Percentiles rank a stretch among this genome's conserved stretches.
phyloP scores from a whole-genome alignment of 208 protist genomes.

The Leishmania gerbilli region DNA sequence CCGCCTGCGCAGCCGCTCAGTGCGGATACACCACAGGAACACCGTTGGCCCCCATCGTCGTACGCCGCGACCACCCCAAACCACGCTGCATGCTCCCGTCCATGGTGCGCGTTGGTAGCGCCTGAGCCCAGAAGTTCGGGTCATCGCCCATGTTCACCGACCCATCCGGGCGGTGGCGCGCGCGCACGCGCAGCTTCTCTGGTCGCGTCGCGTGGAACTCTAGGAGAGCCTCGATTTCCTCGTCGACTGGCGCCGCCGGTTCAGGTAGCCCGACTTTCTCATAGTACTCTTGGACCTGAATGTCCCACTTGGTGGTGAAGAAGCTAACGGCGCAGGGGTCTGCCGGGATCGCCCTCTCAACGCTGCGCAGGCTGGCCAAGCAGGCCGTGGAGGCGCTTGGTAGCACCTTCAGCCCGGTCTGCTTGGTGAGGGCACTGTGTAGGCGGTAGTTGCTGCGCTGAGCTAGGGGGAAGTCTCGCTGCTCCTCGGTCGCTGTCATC shows the following conservation, averaged over 20 bases:
- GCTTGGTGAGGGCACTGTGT: constrained; percentile 32
- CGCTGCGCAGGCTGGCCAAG: constrained; percentile 42
- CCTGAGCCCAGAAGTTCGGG: constrained; percentile 78
- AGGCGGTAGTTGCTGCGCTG: constrained; percentile 67
- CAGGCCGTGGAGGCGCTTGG: constrained; percentile 14
- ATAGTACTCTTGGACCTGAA: constrained; percentile 93
- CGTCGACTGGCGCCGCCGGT: constrained; percentile 75
- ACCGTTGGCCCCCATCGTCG: constrained; percentile 68
- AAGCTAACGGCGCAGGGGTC: constrained; percentile 79
- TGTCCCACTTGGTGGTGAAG: constrained; percentile 93
- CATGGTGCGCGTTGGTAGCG: constrained; percentile 48
- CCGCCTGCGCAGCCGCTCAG: neutral
- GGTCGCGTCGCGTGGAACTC: constrained; percentile 71
- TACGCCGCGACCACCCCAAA: constrained; percentile 74
- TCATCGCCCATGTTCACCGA: constrained; percentile 85
- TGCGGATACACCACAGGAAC: constrained; percentile 62
- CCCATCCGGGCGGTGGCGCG: constrained; percentile 84
- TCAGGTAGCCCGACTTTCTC: constrained; percentile 67
- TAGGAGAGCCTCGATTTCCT: constrained; percentile 79
- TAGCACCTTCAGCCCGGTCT: neutral
- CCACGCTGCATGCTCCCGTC: constrained; percentile 72
- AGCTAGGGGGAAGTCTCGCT: constrained; percentile 44
- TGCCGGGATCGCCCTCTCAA: constrained; percentile 53
- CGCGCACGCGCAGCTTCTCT: constrained; percentile 73
- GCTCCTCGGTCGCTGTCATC: constrained; percentile 46